Base-by-base conservation (phyloP, 148 eudicot genomes). In the Nyssa sinensis region DNA sequence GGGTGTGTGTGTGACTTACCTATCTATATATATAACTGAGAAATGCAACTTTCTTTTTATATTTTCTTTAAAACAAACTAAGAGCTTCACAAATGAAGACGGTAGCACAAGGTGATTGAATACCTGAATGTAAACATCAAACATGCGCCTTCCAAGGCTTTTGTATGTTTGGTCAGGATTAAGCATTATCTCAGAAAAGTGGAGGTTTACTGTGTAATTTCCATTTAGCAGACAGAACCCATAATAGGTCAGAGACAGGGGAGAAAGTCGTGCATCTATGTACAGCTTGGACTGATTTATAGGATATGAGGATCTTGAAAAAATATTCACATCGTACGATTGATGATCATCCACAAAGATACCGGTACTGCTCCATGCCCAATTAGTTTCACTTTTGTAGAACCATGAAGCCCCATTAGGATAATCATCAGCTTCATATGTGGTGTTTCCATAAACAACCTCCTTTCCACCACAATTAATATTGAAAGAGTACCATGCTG, bases 311-410 rank as follows among this genome's bases (percentile, higher is more conserved):
- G 62, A 51, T 34, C 27, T 12, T 12, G 28, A 66, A 60, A 55
- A 57, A 74, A 14, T 23, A 23, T 9, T 58, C 65, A 11, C 17
- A n/a, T n/a, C 0, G 34, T 3, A 7, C 30, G 12, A 30, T 33
- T 24, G 16, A n/a, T n/a, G n/a, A n/a, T 70, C 64, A 58, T 75
- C 74, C 79, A 80, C 19, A 70, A 80, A 80, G 33, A 39, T 65
- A n/a, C 87, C 87, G 0, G 80, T 74, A 59, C 81, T 84, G 67
- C 87, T 84, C 25, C 66, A 78, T 62, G 75, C 87, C 87, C 87
- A 84, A 66, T 78, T 71, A 17, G 69, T 61, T 14, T 39, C 41
- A 63, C 80, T 51, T 5, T 10, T 60, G 64, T 12, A 73, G 47
- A 78, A 81, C n/a, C 28, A 51, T 57, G 87, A 55, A 27, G 81